Percentiles rank a stretch among this genome's conserved stretches.
phyloP scores from a whole-genome alignment of 371 early-diverging fungal genomes.

The Mucor racemosus region DNA sequence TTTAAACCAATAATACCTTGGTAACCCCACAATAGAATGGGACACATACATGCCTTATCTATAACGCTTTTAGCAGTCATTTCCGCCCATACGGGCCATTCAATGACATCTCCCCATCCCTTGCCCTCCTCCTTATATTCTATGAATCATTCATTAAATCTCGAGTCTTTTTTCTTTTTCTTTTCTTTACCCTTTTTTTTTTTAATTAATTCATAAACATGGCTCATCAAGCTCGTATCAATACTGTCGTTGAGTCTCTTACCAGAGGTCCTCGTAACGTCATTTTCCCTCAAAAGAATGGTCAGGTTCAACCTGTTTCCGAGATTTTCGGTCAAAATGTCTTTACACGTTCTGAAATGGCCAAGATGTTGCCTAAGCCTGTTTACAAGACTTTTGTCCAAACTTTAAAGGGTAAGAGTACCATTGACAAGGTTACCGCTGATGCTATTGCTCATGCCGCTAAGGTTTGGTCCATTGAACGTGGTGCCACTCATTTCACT shows the following conservation, averaged over 20 bases:
- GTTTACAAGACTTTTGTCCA: slow-evolving; percentile 88
- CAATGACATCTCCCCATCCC: slow-evolving; percentile 8
- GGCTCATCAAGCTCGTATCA: slow-evolving; percentile 58
- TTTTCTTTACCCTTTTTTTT: slow-evolving; percentile 1
- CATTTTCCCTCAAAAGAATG: slow-evolving; percentile 75
- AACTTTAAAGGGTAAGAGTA: slow-evolving; percentile 86
- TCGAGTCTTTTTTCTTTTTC: not conserved
- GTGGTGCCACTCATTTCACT: slow-evolving; percentile 95
- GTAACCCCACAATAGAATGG: not conserved
- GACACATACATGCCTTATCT: not conserved
- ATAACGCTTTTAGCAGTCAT: slow-evolving; percentile 1
- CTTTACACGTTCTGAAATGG: slow-evolving; percentile 86
- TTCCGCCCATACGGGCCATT: not conserved
- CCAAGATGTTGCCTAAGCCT: slow-evolving; percentile 92
- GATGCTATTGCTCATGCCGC: slow-evolving; percentile 98
- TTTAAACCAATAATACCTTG: slow-evolving; percentile 4
- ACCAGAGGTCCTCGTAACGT: slow-evolving; percentile 63
- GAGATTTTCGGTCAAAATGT: slow-evolving; percentile 93
- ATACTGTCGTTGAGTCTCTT: slow-evolving; percentile 53
- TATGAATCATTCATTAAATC: not conserved
- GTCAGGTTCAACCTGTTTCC: slow-evolving; percentile 77
- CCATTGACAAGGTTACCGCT: slow-evolving; percentile 90
- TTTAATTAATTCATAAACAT: slow-evolving; percentile 10
- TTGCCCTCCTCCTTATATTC: slow-evolving; percentile 2
- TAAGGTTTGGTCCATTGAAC: slow-evolving; percentile 95